Percentiles rank a stretch among this genome's conserved stretches.
Evolutionary conservation across 23 red algal genomes (phyloP).

Genomic region (Gracilaria domingensis): DNA sequence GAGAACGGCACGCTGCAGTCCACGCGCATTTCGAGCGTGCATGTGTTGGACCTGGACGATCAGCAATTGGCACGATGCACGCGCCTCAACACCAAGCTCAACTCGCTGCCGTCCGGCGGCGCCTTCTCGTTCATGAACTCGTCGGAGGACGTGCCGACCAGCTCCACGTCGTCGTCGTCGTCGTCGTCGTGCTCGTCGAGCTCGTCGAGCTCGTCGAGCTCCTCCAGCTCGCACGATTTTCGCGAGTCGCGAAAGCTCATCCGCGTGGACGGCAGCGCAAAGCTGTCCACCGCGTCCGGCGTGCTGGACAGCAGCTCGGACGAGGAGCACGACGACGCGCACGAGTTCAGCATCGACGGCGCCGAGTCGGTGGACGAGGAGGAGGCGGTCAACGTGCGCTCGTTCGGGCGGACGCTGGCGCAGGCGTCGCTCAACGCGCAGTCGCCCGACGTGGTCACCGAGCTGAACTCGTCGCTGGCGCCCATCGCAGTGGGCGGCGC

Average conservation of each 20-base stretch:
- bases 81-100: slow-evolving; percentile 53
- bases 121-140: slow-evolving; percentile 68
- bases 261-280: slow-evolving; percentile 65
- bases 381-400: slow-evolving; percentile 40
- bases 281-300: slow-evolving; percentile 44
- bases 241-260: slow-evolving; percentile 39
- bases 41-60: slow-evolving; percentile 13
- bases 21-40: slow-evolving; percentile 22
- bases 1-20: slow-evolving; percentile 34
- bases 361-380: slow-evolving; percentile 61
- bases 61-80: slow-evolving; percentile 27
- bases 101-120: slow-evolving; percentile 59
- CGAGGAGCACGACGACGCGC: slow-evolving; percentile 22
- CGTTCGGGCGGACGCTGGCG: slow-evolving; percentile 46
- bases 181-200: background rate
- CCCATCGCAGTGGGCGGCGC: background rate
- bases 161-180: background rate
- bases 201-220: background rate
- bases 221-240: background rate
- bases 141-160: slow-evolving; percentile 42
- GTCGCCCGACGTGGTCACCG: background rate
- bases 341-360: slow-evolving; percentile 62
- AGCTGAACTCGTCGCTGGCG: background rate
- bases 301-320: background rate
- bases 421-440: background rate